phyloP scores from a whole-genome alignment of 176 grass and related monocot genomes.

The Lolium multiflorum region DNA sequence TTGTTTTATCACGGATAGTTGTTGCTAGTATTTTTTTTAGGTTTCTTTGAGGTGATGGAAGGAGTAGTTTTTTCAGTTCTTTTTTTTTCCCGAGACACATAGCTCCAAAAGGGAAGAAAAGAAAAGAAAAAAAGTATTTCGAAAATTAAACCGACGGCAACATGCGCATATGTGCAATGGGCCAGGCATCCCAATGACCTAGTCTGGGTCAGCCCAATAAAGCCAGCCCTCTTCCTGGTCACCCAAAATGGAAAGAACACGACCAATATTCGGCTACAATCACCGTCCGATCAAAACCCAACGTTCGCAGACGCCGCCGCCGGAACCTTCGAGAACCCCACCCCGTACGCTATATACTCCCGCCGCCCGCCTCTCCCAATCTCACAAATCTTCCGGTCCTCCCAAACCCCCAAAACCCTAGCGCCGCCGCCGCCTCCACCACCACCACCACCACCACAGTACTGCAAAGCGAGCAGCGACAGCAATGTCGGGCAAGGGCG shows the following conservation, averaged over 20 bases:
- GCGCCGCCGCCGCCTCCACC: neutral
- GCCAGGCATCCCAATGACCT: neutral
- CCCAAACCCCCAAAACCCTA: constrained; percentile 31
- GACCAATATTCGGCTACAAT: neutral
- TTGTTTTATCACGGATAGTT: too few species aligned
- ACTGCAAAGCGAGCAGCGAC: neutral
- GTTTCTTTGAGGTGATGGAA: too few species aligned
- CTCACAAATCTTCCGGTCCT: neutral
- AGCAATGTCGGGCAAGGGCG: constrained; percentile 50
- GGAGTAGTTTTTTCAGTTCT: too few species aligned
- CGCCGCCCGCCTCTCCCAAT: neutral
- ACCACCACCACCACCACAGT: neutral
- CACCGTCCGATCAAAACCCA: constrained; percentile 16
- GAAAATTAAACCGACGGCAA: too few species aligned
- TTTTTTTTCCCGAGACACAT: too few species aligned
- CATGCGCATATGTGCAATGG: too few species aligned
- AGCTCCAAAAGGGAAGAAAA: too few species aligned
- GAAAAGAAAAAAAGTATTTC: too few species aligned
- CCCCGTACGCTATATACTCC: constrained; percentile 20
- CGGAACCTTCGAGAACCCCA: constrained; percentile 29
- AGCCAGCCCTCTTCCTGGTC: neutral
- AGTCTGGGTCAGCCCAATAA: neutral
- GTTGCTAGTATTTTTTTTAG: too few species aligned
- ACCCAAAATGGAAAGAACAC: neutral
- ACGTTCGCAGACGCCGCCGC: neutral